phyloP scores from a whole-genome alignment of 306 rosid species.

The Fragaria nilgerrensis region DNA sequence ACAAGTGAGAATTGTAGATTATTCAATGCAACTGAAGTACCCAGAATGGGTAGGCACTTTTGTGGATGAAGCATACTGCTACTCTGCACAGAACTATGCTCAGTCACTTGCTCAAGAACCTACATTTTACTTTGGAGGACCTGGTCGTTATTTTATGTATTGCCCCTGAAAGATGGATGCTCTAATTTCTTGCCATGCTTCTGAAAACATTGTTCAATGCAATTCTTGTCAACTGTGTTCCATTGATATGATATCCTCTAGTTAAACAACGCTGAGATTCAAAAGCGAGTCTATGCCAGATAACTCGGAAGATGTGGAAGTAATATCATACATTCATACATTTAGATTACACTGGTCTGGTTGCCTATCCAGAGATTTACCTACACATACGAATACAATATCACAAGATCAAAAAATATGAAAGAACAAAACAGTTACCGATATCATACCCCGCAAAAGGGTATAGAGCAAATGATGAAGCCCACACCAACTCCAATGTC shows the following conservation, averaged over 20 bases:
- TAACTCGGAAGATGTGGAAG: background rate
- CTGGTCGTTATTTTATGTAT: slow-evolving; percentile 33
- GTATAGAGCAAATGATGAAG: background rate
- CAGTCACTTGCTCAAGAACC: slow-evolving; percentile 29
- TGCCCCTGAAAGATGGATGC: slow-evolving; percentile 35
- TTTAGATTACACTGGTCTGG: slow-evolving; percentile 22
- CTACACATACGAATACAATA: slow-evolving; percentile 12
- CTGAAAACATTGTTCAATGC: background rate
- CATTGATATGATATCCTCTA: background rate
- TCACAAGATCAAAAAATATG: background rate
- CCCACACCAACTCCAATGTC: background rate
- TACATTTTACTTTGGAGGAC: slow-evolving; percentile 56
- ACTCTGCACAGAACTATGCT: slow-evolving; percentile 24
- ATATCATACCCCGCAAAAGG: background rate
- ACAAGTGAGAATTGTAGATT: slow-evolving; percentile 39
- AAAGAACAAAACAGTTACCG: background rate
- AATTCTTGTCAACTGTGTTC: too few relatives aligned
- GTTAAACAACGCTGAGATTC: background rate
- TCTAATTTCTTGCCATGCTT: slow-evolving; percentile 5
- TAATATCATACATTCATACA: slow-evolving; percentile 8
- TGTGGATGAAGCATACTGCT: slow-evolving; percentile 44
- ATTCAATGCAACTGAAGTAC: slow-evolving; percentile 40
- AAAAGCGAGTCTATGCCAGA: background rate
- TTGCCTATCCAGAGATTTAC: slow-evolving; percentile 8
- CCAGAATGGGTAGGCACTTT: slow-evolving; percentile 25